These are phyloP conservation scores for Puccinia triticina DNA, from an alignment of 1,284 basidiomycete species.

Conservation along the genomic window DNA sequence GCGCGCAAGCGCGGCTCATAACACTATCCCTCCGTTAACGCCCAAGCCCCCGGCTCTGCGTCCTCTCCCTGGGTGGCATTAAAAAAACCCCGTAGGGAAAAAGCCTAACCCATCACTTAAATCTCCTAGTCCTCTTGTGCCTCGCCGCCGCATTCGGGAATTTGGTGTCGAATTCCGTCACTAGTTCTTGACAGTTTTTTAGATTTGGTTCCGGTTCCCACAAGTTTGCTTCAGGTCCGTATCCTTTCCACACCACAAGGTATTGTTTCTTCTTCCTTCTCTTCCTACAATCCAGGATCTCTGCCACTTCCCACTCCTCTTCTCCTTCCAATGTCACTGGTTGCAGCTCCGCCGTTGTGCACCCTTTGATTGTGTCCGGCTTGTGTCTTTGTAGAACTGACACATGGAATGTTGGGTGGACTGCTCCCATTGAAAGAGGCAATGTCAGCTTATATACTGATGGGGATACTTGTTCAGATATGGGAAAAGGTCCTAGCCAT, in stretches of 20 bases:
- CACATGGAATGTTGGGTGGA: conserved; percentile 6
- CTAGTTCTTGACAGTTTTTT: neutral
- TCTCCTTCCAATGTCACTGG: too few species aligned
- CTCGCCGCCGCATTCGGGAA: neutral
- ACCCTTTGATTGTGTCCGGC: neutral
- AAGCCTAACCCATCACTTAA: too few species aligned
- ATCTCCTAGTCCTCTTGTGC: neutral
- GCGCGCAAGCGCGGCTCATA: too few species aligned
- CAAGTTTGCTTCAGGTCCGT: neutral
- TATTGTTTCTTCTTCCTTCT: neutral
- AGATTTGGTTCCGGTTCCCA: neutral
- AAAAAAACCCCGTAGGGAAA: too few species aligned
- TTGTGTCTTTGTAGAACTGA: neutral
- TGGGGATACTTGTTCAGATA: neutral
- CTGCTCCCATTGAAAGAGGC: neutral
- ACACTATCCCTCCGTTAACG: too few species aligned
- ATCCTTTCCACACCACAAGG: neutral
- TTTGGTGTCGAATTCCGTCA: neutral
- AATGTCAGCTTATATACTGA: conserved; percentile 12
- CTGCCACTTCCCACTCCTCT: too few species aligned
- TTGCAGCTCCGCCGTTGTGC: too few species aligned
- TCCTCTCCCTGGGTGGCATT: too few species aligned
- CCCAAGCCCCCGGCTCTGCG: too few species aligned
- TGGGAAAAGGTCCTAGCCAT: neutral
- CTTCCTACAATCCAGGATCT: too few species aligned